Conservation (phyloP, 2,329 filamentous ascomycete genomes). For the Neodidymelliopsis sp. region DNA sequence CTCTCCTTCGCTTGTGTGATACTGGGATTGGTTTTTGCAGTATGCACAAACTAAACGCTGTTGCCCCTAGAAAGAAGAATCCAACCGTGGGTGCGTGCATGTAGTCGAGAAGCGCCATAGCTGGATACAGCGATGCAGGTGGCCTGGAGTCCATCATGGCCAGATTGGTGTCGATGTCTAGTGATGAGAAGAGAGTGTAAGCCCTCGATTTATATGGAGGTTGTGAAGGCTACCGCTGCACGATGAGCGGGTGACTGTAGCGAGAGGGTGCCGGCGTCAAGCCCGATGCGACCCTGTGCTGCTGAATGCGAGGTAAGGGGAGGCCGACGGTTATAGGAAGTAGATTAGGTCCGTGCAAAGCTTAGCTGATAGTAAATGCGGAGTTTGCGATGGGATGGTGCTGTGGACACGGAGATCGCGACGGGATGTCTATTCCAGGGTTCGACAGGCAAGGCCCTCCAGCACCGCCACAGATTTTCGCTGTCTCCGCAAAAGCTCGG, state of each 20-base stretch:
- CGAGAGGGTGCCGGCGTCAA: no score
- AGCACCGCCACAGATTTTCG: conserved; percentile 12
- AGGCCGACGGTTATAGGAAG: conserved; percentile 4
- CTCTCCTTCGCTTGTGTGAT: conserved; percentile 32
- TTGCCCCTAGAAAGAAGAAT: conserved; percentile 41
- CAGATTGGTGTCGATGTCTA: conserved; percentile 18
- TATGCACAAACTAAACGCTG: conserved; percentile 36
- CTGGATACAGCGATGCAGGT: conserved; percentile 23
- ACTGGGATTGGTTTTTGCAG: conserved; percentile 42
- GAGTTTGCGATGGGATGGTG: background rate
- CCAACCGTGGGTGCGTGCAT: conserved; percentile 43
- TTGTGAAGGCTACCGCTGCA: background rate
- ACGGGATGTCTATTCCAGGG: conserved; percentile 1
- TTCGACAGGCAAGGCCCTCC: background rate
- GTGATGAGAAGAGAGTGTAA: background rate
- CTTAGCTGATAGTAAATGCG: background rate
- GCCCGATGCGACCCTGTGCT: background rate
- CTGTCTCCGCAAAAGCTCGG: conserved; percentile 3
- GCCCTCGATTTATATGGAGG: background rate
- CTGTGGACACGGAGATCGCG: background rate
- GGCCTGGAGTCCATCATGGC: conserved; percentile 12
- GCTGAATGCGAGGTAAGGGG: background rate
- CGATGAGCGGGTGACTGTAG: background rate
- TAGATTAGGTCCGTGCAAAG: background rate
- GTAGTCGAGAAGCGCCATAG: conserved; percentile 43